Evolutionary conservation across 257 asterid genomes (phyloP).

Genomic region (Lithospermum erythrorhizon): DNA sequence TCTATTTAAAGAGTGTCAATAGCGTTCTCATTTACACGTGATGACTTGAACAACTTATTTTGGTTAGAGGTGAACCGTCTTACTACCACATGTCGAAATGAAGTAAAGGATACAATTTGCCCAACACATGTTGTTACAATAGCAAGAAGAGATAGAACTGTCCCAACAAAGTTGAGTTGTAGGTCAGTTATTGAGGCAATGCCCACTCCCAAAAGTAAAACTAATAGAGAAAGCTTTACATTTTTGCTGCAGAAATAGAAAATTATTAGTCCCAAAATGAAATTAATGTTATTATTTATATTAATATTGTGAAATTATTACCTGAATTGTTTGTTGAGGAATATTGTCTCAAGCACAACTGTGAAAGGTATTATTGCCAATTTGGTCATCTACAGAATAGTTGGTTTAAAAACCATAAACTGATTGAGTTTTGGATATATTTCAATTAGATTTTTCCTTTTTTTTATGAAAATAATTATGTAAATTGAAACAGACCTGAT

Average conservation of each 20-base stretch:
- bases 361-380: slow-evolving; percentile 94
- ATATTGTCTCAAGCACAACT: slow-evolving; percentile 62
- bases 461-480: too few relatives aligned
- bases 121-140: slow-evolving; percentile 83
- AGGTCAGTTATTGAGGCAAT: slow-evolving; percentile 83
- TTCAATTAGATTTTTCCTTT: background rate
- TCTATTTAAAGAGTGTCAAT: too few relatives aligned
- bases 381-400: slow-evolving; percentile 65
- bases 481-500: slow-evolving; percentile 41
- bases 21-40: too few relatives aligned
- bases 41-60: too few relatives aligned
- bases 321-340: slow-evolving; percentile 84
- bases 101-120: slow-evolving; percentile 56
- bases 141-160: slow-evolving; percentile 70
- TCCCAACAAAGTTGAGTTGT: slow-evolving; percentile 82
- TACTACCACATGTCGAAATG: background rate
- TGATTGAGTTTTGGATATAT: background rate
- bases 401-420: background rate
- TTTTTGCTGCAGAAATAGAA: slow-evolving; percentile 42
- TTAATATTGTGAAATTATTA: slow-evolving; percentile 3
- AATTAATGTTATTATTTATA: background rate
- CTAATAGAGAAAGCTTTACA: slow-evolving; percentile 48
- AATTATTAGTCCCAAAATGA: background rate
- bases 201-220: slow-evolving; percentile 73
- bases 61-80: too few relatives aligned